phyloP scores from a whole-genome alignment of 371 early-diverging fungal species.

The Mucor sp. region DNA sequence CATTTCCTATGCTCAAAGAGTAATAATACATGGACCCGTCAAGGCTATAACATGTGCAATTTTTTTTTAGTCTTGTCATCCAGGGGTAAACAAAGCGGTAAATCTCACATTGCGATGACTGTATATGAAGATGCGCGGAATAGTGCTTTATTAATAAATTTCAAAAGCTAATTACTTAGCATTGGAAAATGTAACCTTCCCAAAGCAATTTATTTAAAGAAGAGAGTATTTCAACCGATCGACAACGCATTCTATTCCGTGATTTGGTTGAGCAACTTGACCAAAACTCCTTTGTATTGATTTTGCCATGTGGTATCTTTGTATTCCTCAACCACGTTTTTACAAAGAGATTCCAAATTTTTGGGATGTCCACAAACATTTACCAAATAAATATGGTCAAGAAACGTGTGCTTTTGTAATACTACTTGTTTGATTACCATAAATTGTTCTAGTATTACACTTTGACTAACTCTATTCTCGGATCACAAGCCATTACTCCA shows the following conservation, averaged over 20 bases:
- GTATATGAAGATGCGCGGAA: neutral
- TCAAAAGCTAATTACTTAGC: neutral
- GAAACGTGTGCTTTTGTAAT: neutral
- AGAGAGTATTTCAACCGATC: neutral
- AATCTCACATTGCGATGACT: too few species aligned
- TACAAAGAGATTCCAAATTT: constrained; percentile 28
- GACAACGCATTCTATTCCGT: neutral
- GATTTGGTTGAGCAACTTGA: constrained; percentile 24
- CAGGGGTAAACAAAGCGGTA: too few species aligned
- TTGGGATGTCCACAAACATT: constrained; percentile 29
- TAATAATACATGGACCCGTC: too few species aligned
- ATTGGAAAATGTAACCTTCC: neutral
- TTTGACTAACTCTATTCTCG: constrained; percentile 53
- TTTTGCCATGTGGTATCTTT: constrained; percentile 44
- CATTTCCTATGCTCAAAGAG: too few species aligned
- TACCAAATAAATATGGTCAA: constrained; percentile 5
- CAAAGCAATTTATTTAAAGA: neutral
- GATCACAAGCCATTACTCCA: constrained; percentile 84
- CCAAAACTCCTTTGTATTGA: constrained; percentile 35
- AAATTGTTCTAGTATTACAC: constrained; percentile 69
- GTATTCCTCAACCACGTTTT: constrained; percentile 42
- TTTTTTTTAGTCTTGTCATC: too few species aligned
- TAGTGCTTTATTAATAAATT: neutral
- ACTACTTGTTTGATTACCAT: constrained; percentile 27
- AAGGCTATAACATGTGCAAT: too few species aligned